phyloP scores from a whole-genome alignment of 495 filamentous ascomycete genomes.

The Tuber umbilicatum region DNA sequence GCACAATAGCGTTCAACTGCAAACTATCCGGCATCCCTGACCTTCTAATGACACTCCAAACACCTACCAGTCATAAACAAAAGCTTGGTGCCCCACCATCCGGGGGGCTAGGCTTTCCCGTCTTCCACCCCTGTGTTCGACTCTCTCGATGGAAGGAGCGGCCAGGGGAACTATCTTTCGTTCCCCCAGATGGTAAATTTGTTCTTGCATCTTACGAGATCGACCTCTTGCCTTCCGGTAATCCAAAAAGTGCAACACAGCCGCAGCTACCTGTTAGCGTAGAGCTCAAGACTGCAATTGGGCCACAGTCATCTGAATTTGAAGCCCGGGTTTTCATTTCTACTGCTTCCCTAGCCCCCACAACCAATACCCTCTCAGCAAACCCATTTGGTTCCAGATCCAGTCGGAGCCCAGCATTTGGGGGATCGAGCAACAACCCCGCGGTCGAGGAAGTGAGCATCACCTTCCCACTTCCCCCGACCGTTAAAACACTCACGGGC shows the following conservation, averaged over 20 bases:
- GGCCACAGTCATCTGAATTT: conserved; percentile 69
- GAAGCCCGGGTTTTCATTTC: conserved; percentile 73
- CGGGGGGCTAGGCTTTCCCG: conserved; percentile 72
- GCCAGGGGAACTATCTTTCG: conserved; percentile 85
- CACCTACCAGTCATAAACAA: conserved; percentile 47
- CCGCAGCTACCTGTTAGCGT: conserved; percentile 74
- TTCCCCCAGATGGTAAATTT: conserved; percentile 94
- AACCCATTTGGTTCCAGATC: conserved; percentile 44
- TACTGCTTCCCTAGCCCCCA: conserved; percentile 50
- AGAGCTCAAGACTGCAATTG: conserved; percentile 73
- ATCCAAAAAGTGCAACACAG: conserved; percentile 47
- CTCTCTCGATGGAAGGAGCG: conserved; percentile 75
- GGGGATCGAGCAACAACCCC: conserved; percentile 55
- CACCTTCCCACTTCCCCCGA: conserved; percentile 69
- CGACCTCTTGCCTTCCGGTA: conserved; percentile 65
- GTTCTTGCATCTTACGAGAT: conserved; percentile 92
- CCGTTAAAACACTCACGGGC: conserved; percentile 80
- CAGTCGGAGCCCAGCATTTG: conserved; percentile 56
- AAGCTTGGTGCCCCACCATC: conserved; percentile 49
- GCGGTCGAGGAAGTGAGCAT: conserved; percentile 73
- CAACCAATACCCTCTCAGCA: conserved; percentile 22
- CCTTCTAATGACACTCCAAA: conserved; percentile 63
- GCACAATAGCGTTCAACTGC: conserved; percentile 88
- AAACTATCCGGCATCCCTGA: conserved; percentile 94
- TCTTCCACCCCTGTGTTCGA: conserved; percentile 94